Base-by-base conservation (phyloP, 306 rosid species). In the Heteromeles arbutifolia region DNA sequence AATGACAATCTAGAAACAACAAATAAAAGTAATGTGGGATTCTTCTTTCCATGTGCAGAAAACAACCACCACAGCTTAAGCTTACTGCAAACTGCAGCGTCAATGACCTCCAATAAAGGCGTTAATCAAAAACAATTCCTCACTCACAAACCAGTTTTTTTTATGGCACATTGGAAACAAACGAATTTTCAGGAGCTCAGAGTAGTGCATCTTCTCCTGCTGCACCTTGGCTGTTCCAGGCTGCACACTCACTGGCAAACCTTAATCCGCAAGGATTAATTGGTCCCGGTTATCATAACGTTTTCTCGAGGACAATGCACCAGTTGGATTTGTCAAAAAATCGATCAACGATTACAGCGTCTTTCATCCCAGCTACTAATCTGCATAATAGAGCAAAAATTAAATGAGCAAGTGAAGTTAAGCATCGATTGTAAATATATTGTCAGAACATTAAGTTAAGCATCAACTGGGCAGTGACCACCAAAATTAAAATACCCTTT, bases 291-390 rank as follows among this genome's bases (percentile, higher is more conserved):
- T 26, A 65, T 88, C 87, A 96, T 39, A 43, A 50, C 11, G 78
- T 85, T 83, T 83, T 95, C 90, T 95, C 89, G 22, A 95, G 97
- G 86, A 89, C 82, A 79, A 92, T 82, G 56, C 98, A 90, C 99
- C 96, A 95, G 85, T 95, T 95, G 66, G 98, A 90, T 84, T 95
- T 95, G 86, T 95, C 96, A 61, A 78, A 92, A 90, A 95, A 92
- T 62, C 79, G 86, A 77, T 95, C 98, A 6, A 95, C 88, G 53
- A 95, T 74, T 73, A 85, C 84, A 17, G 92, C 91, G 67, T 86
- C 83, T 73, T 80, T 84, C 83, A 92, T 82, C 67, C 93, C 97
- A 73, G 86, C 84, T 50, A 84, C 85, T 75, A 95, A 85, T 82
- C 97, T 95, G 90, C 80, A 87, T 76, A 73, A 28, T 22, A 62